Conservation (phyloP, 441 rosid genomes). For the Breynia disticha region DNA sequence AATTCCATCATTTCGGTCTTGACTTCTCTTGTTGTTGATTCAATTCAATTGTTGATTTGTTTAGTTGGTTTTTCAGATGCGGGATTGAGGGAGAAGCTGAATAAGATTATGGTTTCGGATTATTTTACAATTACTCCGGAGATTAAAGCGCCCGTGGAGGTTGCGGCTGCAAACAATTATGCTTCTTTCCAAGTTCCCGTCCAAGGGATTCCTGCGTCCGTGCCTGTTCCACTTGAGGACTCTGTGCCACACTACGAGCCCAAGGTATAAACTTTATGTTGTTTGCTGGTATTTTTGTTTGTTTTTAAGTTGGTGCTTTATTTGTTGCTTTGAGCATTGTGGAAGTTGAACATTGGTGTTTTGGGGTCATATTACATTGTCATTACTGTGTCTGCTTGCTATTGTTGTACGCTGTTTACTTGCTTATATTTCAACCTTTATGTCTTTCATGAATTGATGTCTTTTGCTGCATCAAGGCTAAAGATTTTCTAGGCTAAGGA, state of each 20-base stretch:
- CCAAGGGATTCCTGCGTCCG: slow-evolving; percentile 26
- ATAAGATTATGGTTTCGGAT: slow-evolving; percentile 74
- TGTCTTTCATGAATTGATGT: too few relatives aligned
- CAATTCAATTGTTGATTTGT: not conserved
- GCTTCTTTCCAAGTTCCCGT: slow-evolving; percentile 50
- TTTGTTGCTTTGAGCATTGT: too few relatives aligned
- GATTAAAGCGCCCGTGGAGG: slow-evolving; percentile 67
- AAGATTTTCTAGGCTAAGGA: too few relatives aligned
- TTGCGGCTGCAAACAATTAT: slow-evolving; percentile 50
- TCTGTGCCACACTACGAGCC: slow-evolving; percentile 26
- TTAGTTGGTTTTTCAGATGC: slow-evolving; percentile 37
- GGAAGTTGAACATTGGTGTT: too few relatives aligned
- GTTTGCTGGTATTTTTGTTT: too few relatives aligned
- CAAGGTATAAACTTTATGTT: slow-evolving; percentile 26
- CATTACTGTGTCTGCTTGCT: too few relatives aligned
- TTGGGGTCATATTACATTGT: too few relatives aligned
- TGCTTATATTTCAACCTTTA: too few relatives aligned
- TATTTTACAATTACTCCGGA: slow-evolving; percentile 69
- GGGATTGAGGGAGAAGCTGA: slow-evolving; percentile 54
- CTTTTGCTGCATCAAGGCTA: too few relatives aligned
- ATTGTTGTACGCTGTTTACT: too few relatives aligned
- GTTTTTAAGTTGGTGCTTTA: too few relatives aligned
- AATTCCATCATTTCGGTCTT: slow-evolving; percentile 1
- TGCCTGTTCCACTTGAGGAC: slow-evolving; percentile 29
- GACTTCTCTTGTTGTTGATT: not conserved